Evolutionary conservation across 345 rosid genomes (phyloP).

Genomic region (Viola odorata): DNA sequence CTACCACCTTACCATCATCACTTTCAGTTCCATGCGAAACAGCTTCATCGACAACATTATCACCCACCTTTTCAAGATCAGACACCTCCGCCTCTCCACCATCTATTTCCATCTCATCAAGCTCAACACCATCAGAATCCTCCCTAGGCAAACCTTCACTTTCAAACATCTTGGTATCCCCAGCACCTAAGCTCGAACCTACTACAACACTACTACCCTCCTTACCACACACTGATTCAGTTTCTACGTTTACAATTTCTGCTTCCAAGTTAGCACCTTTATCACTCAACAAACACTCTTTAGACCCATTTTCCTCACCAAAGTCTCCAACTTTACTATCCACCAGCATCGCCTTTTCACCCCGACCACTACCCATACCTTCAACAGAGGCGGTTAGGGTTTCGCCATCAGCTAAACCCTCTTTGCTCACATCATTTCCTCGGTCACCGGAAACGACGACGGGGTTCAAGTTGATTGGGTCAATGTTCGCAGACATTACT

Average conservation of each 20-base stretch:
- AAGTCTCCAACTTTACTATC: conserved; percentile 10
- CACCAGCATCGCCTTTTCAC: conserved; percentile 3
- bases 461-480: conserved; percentile 35
- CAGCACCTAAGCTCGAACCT: neutral
- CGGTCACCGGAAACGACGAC: conserved; percentile 24
- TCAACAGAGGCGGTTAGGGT: conserved; percentile 16
- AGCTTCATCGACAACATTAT: conserved; percentile 1
- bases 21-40: conserved; percentile 7
- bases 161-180: neutral
- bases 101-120: conserved; percentile 20
- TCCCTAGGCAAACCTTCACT: conserved; percentile 5
- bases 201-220: neutral
- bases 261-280: neutral
- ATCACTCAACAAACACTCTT: conserved; percentile 7
- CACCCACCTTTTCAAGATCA: conserved; percentile 1
- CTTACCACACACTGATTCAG: conserved; percentile 2
- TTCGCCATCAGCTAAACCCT: conserved; percentile 1
- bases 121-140: neutral
- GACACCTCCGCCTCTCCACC: conserved; percentile 4
- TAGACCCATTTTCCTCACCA: conserved; percentile 9
- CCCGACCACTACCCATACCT: conserved; percentile 4
- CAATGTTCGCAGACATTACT: conserved; percentile 33
- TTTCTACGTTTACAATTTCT: neutral
- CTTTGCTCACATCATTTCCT: conserved; percentile 17
- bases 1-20: conserved; percentile 4